phyloP scores from a whole-genome alignment of 148 eudicot genomes.

The Chenopodium album region DNA sequence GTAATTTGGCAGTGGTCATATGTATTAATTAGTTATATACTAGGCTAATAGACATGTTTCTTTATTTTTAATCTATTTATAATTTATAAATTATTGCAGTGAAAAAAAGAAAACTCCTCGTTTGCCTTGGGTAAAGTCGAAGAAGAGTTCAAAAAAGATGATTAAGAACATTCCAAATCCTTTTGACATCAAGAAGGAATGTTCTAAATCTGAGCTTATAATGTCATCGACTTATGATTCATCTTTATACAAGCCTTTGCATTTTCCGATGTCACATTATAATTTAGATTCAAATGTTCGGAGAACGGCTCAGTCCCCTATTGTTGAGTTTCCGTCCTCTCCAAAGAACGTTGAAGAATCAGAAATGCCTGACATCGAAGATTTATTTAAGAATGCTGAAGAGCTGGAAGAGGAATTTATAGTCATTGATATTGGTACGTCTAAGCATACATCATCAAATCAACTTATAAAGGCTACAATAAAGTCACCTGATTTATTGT shows the following conservation, averaged over 20 bases:
- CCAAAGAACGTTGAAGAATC: slow-evolving; percentile 32
- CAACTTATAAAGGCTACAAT: too few species aligned
- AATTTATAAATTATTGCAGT: slow-evolving; percentile 1
- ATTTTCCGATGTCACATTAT: background rate
- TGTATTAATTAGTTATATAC: too few species aligned
- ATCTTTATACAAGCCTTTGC: background rate
- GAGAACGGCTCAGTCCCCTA: slow-evolving; percentile 22
- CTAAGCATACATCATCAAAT: background rate
- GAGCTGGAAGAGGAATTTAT: slow-evolving; percentile 29
- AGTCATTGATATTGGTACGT: slow-evolving; percentile 26
- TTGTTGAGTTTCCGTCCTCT: slow-evolving; percentile 45
- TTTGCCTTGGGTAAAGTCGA: slow-evolving; percentile 18
- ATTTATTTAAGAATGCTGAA: slow-evolving; percentile 23
- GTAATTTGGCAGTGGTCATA: too few species aligned
- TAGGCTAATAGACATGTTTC: too few species aligned
- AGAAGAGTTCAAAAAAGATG: slow-evolving; percentile 1
- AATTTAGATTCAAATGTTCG: background rate
- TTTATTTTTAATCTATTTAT: background rate
- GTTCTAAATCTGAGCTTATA: background rate
- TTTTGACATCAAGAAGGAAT: slow-evolving; percentile 8
- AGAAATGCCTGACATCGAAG: slow-evolving; percentile 44
- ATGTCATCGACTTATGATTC: background rate
- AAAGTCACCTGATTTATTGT: background rate
- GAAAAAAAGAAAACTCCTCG: background rate
- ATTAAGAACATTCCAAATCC: slow-evolving; percentile 9